Evolutionary conservation across 495 filamentous ascomycete species (phyloP).

Genomic region (Immersiella caudata): DNA sequence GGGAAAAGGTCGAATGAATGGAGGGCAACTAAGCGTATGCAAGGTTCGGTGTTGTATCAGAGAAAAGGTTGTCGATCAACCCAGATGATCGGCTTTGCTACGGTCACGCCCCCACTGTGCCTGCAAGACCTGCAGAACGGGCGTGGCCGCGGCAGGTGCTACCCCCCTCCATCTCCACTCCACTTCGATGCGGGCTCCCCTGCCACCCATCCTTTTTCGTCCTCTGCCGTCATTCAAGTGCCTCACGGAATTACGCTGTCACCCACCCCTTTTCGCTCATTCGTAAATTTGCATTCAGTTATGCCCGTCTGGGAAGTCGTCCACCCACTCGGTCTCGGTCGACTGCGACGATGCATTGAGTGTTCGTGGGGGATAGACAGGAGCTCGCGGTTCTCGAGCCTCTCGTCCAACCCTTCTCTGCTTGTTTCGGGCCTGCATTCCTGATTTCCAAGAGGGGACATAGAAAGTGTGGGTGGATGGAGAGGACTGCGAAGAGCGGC

Average conservation of each 20-base stretch:
- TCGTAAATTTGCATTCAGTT: slow-evolving; percentile 21
- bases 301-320: slow-evolving; percentile 17
- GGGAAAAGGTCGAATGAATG: slow-evolving; percentile 26
- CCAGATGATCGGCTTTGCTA: slow-evolving; percentile 36
- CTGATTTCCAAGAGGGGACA: not conserved
- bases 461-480: not conserved
- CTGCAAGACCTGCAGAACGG: slow-evolving; percentile 22
- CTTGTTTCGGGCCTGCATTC: not conserved
- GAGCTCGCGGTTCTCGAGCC: not conserved
- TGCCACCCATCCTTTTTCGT: slow-evolving; percentile 5
- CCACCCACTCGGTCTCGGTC: not conserved
- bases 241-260: not conserved
- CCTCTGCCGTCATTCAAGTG: slow-evolving; percentile 6
- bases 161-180: slow-evolving; percentile 8
- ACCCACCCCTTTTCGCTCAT: not conserved
- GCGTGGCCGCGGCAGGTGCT: slow-evolving; percentile 14
- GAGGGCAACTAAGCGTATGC: slow-evolving; percentile 39
- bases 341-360: not conserved
- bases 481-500: not conserved
- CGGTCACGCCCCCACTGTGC: slow-evolving; percentile 28
- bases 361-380: not conserved
- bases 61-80: slow-evolving; percentile 36
- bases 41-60: slow-evolving; percentile 42
- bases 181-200: slow-evolving; percentile 7
- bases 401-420: not conserved